Percentiles rank a stretch among this genome's conserved stretches.
These are phyloP conservation scores for Neonectria ditissima DNA, from an alignment of 2,329 filamentous ascomycete species.

Conservation along the genomic window DNA sequence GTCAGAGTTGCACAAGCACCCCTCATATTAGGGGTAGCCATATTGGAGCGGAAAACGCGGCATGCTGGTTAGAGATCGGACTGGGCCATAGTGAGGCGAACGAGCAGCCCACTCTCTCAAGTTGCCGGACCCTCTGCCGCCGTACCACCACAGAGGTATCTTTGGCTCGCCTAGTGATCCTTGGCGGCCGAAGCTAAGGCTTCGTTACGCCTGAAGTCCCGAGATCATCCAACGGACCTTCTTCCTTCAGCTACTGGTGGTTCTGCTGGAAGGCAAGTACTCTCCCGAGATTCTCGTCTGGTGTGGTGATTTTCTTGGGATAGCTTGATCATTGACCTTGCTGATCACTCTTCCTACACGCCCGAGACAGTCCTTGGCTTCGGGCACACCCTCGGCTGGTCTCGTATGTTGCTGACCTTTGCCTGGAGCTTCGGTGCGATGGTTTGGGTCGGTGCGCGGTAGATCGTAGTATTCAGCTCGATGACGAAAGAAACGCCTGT, in stretches of 20 bases:
- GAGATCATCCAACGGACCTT: background rate
- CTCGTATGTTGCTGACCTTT: background rate
- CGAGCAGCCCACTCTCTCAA: background rate
- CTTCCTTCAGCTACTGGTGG: background rate
- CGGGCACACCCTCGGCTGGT: background rate
- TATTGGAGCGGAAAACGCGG: too few relatives aligned
- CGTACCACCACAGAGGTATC: too few relatives aligned
- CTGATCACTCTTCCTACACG: background rate
- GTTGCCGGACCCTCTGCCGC: background rate
- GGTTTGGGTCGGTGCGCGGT: background rate
- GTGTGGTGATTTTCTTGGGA: background rate
- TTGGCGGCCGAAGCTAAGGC: too few relatives aligned
- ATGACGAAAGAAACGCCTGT: background rate
- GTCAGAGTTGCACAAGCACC: too few relatives aligned
- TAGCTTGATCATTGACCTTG: background rate
- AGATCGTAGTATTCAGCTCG: background rate
- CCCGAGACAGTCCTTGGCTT: background rate
- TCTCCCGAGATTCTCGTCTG: background rate
- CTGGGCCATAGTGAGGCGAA: too few relatives aligned
- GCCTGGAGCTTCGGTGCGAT: background rate
- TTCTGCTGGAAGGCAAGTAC: background rate
- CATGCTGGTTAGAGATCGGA: too few relatives aligned
- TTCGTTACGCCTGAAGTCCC: too few relatives aligned
- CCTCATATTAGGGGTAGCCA: too few relatives aligned
- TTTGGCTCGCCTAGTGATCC: too few relatives aligned